Base-by-base conservation (phyloP, 768 basidiomycete species). In the Cantharellus anzutake region DNA sequence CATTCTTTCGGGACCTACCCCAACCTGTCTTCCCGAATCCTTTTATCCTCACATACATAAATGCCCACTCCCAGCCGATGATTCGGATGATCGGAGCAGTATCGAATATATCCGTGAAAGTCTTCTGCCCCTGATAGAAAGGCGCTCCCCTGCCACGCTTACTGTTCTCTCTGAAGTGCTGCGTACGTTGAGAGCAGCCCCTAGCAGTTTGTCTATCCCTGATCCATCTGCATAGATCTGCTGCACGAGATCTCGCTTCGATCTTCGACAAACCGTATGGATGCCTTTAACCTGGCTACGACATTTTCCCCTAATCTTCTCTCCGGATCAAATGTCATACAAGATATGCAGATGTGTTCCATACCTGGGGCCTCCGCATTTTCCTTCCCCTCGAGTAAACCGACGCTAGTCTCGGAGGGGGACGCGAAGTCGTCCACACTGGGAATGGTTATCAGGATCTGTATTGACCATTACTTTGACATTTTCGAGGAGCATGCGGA, bases 391-490 rank as follows among this genome's bases (percentile, higher is more conserved):
- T 62, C 29, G 56, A 63, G 35, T 62, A 65, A 16, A 64, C 65
- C 52, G 64, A 72, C 2, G 64, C 64, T 38, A 62, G 63, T 2
- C 76, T 79, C 65, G 77, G 76, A 41, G 72, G 72, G 63, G 44
- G 44, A 11, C 11, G 44, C 29, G 44, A 11, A 29, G 44, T 11
- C 44, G 38, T 14, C 80, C 4, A 87, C 86, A 0, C 73, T 91
- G 0, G 86, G 86, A 2, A 73, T 74, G 62, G 72, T 90, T 48
- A 73, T 89, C 68, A 81, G 81, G 66, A 71, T 86, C 50, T 90
- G 85, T 68, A 88, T 90, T 57, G 77, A 84, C 65, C 79, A 79
- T 50, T 91, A 90, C 68, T 89, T 83, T 68, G 88, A 91, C 67
- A 73, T 90, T 39, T 91, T 91, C 64, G 87, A 89, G 67, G 88